Conservation (phyloP, 257 asterid species). For the Lycium barbarum region DNA sequence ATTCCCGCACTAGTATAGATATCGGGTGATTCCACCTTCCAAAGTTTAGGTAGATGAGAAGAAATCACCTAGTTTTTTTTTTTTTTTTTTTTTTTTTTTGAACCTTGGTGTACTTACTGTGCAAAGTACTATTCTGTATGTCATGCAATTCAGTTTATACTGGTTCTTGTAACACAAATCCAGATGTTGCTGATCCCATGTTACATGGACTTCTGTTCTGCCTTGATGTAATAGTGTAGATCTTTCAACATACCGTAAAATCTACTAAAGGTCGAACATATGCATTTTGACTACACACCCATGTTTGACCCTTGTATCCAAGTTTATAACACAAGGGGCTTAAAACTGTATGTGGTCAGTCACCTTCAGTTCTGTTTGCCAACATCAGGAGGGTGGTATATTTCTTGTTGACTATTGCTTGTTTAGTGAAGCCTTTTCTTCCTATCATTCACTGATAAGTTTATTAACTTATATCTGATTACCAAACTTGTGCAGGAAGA, state of each 20-base stretch:
- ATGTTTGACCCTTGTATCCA: background rate
- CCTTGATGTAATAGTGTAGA: background rate
- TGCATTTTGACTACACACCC: background rate
- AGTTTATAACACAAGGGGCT: background rate
- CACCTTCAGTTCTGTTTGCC: background rate
- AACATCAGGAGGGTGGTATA: background rate
- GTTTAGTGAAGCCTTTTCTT: background rate
- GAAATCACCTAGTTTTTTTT: background rate
- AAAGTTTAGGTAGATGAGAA: background rate
- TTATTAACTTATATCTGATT: background rate
- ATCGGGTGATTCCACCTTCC: background rate
- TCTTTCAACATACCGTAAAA: background rate
- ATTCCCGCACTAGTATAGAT: background rate
- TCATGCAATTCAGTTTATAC: background rate
- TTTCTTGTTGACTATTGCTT: background rate
- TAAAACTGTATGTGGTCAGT: background rate
- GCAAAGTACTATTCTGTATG: background rate
- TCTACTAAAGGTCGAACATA: background rate
- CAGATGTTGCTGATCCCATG: background rate
- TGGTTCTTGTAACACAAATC: background rate
- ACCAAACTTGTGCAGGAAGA: constrained; percentile 65
- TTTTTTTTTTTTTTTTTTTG: background rate
- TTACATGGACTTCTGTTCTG: background rate
- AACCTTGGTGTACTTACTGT: background rate
- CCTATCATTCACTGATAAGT: background rate